Percentiles rank a stretch among this genome's conserved stretches.
Evolutionary conservation across 352 stramenopile species (phyloP).

Genomic region (Pythium brachiatum): DNA sequence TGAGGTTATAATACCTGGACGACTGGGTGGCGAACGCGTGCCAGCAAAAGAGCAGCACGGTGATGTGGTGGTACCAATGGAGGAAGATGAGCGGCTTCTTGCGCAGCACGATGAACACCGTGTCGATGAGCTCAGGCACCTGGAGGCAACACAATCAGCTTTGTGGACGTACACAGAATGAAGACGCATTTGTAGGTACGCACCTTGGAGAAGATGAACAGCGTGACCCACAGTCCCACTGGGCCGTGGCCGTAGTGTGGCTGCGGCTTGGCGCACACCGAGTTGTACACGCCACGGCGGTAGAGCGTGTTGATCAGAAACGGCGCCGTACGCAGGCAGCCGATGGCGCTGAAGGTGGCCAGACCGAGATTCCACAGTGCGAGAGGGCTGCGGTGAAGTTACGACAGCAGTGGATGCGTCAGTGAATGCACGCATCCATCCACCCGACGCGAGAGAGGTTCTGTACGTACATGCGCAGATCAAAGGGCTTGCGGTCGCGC

Average conservation of each 20-base stretch:
- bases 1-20: slow-evolving; percentile 61
- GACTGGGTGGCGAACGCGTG: slow-evolving; percentile 93
- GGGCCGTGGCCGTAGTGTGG: slow-evolving; percentile 68
- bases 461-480: slow-evolving; percentile 71
- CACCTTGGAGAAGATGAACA: slow-evolving; percentile 90
- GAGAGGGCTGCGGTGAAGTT: slow-evolving; percentile 47
- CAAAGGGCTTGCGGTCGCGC: slow-evolving; percentile 73
- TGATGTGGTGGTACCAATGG: slow-evolving; percentile 99
- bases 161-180: neutral
- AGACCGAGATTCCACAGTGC: slow-evolving; percentile 81
- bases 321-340: slow-evolving; percentile 64
- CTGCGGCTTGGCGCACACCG: slow-evolving; percentile 68
- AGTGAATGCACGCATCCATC: neutral
- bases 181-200: neutral
- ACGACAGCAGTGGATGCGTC: neutral
- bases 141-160: slow-evolving; percentile 14
- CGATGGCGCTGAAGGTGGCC: slow-evolving; percentile 79
- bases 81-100: slow-evolving; percentile 97
- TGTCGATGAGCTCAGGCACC: slow-evolving; percentile 94
- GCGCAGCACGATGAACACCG: slow-evolving; percentile 96
- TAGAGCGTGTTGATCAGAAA: slow-evolving; percentile 86
- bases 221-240: slow-evolving; percentile 71
- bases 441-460: neutral
- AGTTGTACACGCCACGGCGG: slow-evolving; percentile 74
- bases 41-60: slow-evolving; percentile 97